Percentiles rank a stretch among this genome's conserved stretches.
These are phyloP conservation scores for Stipa capillata DNA, from an alignment of 176 grass and related monocot genomes.

Conservation along the genomic window DNA sequence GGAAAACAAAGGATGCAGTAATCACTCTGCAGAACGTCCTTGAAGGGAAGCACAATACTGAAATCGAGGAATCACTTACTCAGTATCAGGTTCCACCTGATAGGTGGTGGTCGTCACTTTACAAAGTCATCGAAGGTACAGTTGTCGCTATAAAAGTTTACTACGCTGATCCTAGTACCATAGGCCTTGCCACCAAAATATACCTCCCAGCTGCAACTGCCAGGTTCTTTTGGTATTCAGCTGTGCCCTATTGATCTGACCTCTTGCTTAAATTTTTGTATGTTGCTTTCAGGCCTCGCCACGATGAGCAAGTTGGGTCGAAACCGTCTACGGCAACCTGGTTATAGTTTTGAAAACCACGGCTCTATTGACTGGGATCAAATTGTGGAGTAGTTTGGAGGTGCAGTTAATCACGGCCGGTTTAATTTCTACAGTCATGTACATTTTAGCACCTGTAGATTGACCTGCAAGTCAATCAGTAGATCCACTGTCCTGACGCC, in stretches of 20 bases:
- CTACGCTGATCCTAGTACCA: background rate
- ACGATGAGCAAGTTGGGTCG: constrained; percentile 69
- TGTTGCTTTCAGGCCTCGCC: constrained; percentile 64
- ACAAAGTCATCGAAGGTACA: constrained; percentile 93
- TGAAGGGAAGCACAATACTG: constrained; percentile 68
- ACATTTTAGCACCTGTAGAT: background rate
- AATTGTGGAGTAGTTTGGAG: background rate
- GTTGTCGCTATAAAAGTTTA: background rate
- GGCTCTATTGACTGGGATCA: constrained; percentile 74
- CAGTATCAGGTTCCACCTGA: constrained; percentile 61
- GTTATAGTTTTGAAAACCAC: constrained; percentile 56
- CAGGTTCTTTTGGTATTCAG: background rate
- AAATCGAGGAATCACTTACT: constrained; percentile 75
- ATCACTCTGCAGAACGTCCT: constrained; percentile 84
- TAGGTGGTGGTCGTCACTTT: constrained; percentile 97
- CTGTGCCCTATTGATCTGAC: background rate
- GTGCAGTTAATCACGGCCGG: background rate
- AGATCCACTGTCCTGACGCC: background rate
- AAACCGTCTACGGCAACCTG: constrained; percentile 62
- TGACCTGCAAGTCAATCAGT: background rate
- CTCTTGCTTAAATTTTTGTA: background rate
- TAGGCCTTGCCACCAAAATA: background rate
- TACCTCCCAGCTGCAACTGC: background rate
- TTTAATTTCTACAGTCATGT: background rate
- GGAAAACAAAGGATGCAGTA: constrained; percentile 91